Percentiles rank a stretch among this genome's conserved stretches.
These are phyloP conservation scores for Lipomyces japonicus DNA, from an alignment of 805 yeast genomes.

Conservation along the genomic window DNA sequence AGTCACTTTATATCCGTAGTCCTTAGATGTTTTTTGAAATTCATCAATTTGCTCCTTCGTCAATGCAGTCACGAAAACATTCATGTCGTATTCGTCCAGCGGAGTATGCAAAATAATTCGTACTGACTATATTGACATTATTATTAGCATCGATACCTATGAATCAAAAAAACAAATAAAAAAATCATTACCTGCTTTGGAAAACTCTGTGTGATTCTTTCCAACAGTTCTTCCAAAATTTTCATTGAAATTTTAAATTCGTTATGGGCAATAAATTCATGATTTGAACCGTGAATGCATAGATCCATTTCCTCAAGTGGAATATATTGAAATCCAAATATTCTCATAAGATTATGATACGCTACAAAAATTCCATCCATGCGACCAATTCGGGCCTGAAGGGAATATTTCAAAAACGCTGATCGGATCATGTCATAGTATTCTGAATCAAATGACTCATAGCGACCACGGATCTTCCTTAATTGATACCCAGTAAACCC, in stretches of 20 bases:
- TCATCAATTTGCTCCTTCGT: slow-evolving; percentile 31
- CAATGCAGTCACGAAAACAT: slow-evolving; percentile 35
- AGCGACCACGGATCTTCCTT: slow-evolving; percentile 55
- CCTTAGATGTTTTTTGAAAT: slow-evolving; percentile 30
- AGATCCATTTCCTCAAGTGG: slow-evolving; percentile 71
- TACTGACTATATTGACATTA: slow-evolving; percentile 6
- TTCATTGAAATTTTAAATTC: slow-evolving; percentile 63
- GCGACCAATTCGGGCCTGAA: slow-evolving; percentile 91
- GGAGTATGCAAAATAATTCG: slow-evolving; percentile 21
- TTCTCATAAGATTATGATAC: slow-evolving; percentile 72
- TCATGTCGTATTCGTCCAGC: slow-evolving; percentile 27
- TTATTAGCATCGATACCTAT: background rate
- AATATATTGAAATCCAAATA: slow-evolving; percentile 88
- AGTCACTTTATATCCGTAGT: too few relatives aligned
- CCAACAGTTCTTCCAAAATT: slow-evolving; percentile 49
- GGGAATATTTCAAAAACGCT: slow-evolving; percentile 74
- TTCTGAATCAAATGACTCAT: slow-evolving; percentile 82
- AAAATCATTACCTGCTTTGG: slow-evolving; percentile 30
- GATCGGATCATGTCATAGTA: slow-evolving; percentile 68
- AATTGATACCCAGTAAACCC: slow-evolving; percentile 67
- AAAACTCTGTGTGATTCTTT: slow-evolving; percentile 38
- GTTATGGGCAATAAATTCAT: slow-evolving; percentile 52
- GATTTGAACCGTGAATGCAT: slow-evolving; percentile 48
- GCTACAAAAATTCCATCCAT: slow-evolving; percentile 97
- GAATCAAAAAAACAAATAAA: background rate